Evolutionary conservation across 1,284 basidiomycete genomes (phyloP).

Genomic region (Abortiporus biennis): DNA sequence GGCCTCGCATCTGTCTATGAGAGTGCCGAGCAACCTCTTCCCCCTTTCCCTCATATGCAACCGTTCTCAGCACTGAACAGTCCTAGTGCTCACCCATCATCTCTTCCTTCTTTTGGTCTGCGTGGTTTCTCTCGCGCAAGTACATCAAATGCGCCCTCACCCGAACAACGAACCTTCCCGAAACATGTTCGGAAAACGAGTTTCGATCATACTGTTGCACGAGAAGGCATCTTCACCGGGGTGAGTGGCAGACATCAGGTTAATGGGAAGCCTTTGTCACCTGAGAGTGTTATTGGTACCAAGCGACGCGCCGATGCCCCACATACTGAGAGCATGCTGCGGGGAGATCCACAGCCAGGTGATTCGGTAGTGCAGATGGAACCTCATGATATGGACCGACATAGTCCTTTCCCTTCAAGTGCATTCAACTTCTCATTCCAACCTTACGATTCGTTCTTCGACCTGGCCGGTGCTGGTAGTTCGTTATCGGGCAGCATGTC

Average conservation of each 20-base stretch:
- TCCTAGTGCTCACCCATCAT: conserved; percentile 57
- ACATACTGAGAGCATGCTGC: conserved; percentile 69
- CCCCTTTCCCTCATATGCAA: conserved; percentile 15
- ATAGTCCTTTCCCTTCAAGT: conserved; percentile 61
- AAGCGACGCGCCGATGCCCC: conserved; percentile 74
- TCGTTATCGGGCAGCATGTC: conserved; percentile 13
- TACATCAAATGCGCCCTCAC: conserved; percentile 30
- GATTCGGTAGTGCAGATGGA: conserved; percentile 16
- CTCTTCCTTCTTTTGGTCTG: conserved; percentile 56
- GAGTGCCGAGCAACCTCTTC: conserved; percentile 25
- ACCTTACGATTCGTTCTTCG: conserved; percentile 65
- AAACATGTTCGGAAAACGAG: conserved; percentile 86
- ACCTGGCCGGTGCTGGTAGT: conserved; percentile 25
- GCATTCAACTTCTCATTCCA: conserved; percentile 76
- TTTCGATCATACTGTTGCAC: conserved; percentile 83
- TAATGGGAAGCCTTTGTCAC: conserved; percentile 64
- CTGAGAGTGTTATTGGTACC: conserved; percentile 54
- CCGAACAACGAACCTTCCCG: conserved; percentile 58
- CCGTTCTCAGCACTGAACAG: conserved; percentile 41
- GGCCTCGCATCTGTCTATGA: conserved; percentile 50
- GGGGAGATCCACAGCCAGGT: conserved; percentile 58
- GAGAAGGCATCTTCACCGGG: conserved; percentile 53
- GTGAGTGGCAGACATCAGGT: conserved; percentile 70
- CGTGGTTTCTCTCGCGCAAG: conserved; percentile 46
- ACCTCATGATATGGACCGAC: conserved; percentile 22